Base-by-base conservation (phyloP, 495 filamentous ascomycete species). In the Aspergillus haitiensis region DNA sequence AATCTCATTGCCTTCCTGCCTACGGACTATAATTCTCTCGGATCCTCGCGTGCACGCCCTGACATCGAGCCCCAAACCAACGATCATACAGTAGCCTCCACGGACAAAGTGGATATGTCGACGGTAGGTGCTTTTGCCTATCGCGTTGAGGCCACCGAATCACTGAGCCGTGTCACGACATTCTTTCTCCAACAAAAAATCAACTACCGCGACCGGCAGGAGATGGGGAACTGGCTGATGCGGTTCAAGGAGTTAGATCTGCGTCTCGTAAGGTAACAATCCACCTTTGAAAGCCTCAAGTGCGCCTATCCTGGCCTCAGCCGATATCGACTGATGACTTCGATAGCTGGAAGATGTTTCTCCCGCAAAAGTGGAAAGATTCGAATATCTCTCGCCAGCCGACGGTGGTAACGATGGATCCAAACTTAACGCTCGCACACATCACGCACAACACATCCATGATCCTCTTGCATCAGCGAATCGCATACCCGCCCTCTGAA, bases 291-390 rank as follows among this genome's bases (percentile, higher is more conserved):
- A 16, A 15, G 42, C 13, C 18, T 40, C 6, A 7, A 39, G 36
- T 12, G 36, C 36, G 36, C 36, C 12, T 39, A 39, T 39, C 6
- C 12, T 12, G 6, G 36, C n/a, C n/a, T n/a, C n/a, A n/a, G n/a
- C n/a, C n/a, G 36, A 39, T 39, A 40, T 9, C 37, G 4, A 13
- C 37, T 40, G 37, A 40, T 4, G 4, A 40, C 2, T 18, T 0
- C 13, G 2, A 31, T 55, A 55, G 52, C 21, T 58, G 56, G 55
- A 58, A 58, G 45, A 50, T 58, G 55, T 49, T 58, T n/a, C 55
- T 58, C 18, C 55, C 55, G 1, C 55, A 58, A 18, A 49, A 39
- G n/a, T 58, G 55, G 55, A 58, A 49, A 40, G 55, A 50, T 35
- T 31, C 52, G 16, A 55, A 55, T 32, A 55, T 55, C 36, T 55